These are phyloP conservation scores for Arthroderma sp. DNA, from an alignment of 2,329 filamentous ascomycete species.

Conservation along the genomic window DNA sequence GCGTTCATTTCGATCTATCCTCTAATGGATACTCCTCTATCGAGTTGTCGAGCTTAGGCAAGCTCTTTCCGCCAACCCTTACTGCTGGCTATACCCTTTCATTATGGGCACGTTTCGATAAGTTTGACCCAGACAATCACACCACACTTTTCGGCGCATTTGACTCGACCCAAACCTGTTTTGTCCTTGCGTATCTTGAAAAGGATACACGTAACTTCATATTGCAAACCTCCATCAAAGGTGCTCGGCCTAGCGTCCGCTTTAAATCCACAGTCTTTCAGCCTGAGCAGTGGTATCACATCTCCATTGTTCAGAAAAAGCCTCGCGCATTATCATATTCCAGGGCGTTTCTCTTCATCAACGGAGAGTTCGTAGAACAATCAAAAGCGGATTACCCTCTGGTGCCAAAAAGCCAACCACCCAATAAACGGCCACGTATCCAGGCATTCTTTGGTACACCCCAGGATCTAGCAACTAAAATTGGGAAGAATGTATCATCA, in stretches of 20 bases:
- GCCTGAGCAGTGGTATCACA: slow-evolving; percentile 77
- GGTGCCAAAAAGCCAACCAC: slow-evolving; percentile 50
- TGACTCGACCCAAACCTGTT: slow-evolving; percentile 82
- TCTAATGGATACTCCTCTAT: slow-evolving; percentile 78
- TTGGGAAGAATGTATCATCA: slow-evolving; percentile 58
- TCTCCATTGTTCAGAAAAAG: slow-evolving; percentile 73
- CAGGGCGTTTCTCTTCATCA: slow-evolving; percentile 76
- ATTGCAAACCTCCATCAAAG: slow-evolving; percentile 83
- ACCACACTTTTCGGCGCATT: slow-evolving; percentile 95
- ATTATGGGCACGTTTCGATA: slow-evolving; percentile 77
- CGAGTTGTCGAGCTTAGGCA: slow-evolving; percentile 74
- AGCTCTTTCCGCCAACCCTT: slow-evolving; percentile 67
- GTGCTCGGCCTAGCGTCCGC: slow-evolving; percentile 73
- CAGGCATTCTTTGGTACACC: slow-evolving; percentile 92
- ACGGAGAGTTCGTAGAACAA: slow-evolving; percentile 90
- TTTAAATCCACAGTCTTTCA: slow-evolving; percentile 76
- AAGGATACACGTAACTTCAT: slow-evolving; percentile 90
- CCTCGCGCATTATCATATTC: slow-evolving; percentile 62
- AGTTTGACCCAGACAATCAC: slow-evolving; percentile 71
- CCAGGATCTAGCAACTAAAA: slow-evolving; percentile 63
- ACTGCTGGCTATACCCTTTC: slow-evolving; percentile 78
- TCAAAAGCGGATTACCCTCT: slow-evolving; percentile 77
- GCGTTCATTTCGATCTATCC: slow-evolving; percentile 88
- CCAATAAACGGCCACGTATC: slow-evolving; percentile 46
- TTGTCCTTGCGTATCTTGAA: slow-evolving; percentile 85